A percentile compares a stretch with the other conserved stretches of the same genome.
Conservation (phyloP, 768 basidiomycete genomes). For the Galerina marginata region DNA sequence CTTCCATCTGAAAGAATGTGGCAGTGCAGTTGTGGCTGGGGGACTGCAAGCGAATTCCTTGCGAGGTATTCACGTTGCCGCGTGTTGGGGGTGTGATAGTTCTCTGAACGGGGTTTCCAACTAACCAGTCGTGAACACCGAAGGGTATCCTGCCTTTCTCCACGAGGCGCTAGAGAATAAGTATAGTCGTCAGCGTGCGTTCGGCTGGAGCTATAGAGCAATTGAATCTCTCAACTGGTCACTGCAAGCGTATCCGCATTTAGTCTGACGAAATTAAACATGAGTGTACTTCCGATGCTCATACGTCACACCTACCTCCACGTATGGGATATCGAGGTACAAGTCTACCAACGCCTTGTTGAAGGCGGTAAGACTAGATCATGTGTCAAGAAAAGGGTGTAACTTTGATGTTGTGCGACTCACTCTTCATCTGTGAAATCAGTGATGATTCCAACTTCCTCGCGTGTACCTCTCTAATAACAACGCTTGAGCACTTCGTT, state of each 20-base stretch:
- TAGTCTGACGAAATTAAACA: slow-evolving; percentile 53
- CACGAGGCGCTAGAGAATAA: slow-evolving; percentile 66
- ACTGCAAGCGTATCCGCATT: slow-evolving; percentile 94
- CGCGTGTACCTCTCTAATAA: slow-evolving; percentile 63
- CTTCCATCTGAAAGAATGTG: too few species aligned
- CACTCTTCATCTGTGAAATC: slow-evolving; percentile 78
- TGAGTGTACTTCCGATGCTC: slow-evolving; percentile 5
- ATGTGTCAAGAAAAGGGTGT: slow-evolving; percentile 12
- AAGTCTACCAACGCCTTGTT: slow-evolving; percentile 77
- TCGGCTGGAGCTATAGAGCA: slow-evolving; percentile 32
- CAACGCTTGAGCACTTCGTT: slow-evolving; percentile 18
- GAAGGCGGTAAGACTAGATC: slow-evolving; percentile 73
- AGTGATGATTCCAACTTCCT: slow-evolving; percentile 84
- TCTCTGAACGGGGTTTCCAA: slow-evolving; percentile 21
- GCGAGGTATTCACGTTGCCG: too few species aligned
- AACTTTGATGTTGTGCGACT: slow-evolving; percentile 21
- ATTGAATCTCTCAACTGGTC: slow-evolving; percentile 68
- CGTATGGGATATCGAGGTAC: slow-evolving; percentile 87
- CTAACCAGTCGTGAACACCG: slow-evolving; percentile 83
- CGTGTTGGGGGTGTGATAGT: too few species aligned
- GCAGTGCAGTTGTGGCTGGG: too few species aligned
- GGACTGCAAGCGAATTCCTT: too few species aligned
- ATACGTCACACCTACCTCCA: slow-evolving; percentile 45
- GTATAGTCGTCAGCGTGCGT: slow-evolving; percentile 31
- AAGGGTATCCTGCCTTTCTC: slow-evolving; percentile 85